A percentile compares a stretch with the other conserved stretches of the same genome.
Conservation (phyloP, 352 stramenopile genomes). For the Pythium volutum region DNA sequence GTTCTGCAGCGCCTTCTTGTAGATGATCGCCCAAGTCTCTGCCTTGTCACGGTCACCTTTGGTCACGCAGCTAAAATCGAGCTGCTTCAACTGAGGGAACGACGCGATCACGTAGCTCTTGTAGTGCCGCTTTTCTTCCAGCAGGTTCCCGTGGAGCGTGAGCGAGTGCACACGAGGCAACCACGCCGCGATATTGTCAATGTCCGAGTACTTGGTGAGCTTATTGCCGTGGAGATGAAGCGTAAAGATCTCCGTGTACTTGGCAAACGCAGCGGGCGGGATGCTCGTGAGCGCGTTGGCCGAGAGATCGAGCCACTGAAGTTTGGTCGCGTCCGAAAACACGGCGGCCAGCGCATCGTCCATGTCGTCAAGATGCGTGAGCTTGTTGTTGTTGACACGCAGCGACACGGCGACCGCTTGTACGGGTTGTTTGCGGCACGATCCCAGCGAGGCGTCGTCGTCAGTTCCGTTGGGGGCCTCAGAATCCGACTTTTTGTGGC, state of each 20-base stretch:
- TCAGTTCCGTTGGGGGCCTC: background rate
- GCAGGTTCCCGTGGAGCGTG: slow-evolving; percentile 76
- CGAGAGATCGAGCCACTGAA: slow-evolving; percentile 71
- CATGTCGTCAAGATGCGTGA: slow-evolving; percentile 48
- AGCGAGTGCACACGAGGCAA: slow-evolving; percentile 59
- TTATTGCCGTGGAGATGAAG: slow-evolving; percentile 76
- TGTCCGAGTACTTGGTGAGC: slow-evolving; percentile 57
- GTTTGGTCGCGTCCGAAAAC: slow-evolving; percentile 40
- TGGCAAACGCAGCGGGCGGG: slow-evolving; percentile 33
- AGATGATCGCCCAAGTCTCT: slow-evolving; percentile 67
- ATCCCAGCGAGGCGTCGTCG: background rate
- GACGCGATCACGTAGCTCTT: slow-evolving; percentile 74
- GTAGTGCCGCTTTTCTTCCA: slow-evolving; percentile 88
- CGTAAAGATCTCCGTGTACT: slow-evolving; percentile 53
- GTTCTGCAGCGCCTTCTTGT: slow-evolving; percentile 40
- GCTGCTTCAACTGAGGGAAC: slow-evolving; percentile 61
- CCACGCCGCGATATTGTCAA: slow-evolving; percentile 44
- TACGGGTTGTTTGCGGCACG: background rate
- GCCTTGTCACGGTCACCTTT: slow-evolving; percentile 59
- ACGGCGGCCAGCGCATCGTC: slow-evolving; percentile 43
- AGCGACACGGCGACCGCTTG: slow-evolving; percentile 32
- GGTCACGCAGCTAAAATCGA: slow-evolving; percentile 78
- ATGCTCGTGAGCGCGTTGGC: slow-evolving; percentile 47
- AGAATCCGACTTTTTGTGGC: slow-evolving; percentile 40
- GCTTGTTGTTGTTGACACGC: slow-evolving; percentile 67